Base-by-base conservation (phyloP, 2,329 filamentous ascomycete genomes). In the Nothophoma quercina region DNA sequence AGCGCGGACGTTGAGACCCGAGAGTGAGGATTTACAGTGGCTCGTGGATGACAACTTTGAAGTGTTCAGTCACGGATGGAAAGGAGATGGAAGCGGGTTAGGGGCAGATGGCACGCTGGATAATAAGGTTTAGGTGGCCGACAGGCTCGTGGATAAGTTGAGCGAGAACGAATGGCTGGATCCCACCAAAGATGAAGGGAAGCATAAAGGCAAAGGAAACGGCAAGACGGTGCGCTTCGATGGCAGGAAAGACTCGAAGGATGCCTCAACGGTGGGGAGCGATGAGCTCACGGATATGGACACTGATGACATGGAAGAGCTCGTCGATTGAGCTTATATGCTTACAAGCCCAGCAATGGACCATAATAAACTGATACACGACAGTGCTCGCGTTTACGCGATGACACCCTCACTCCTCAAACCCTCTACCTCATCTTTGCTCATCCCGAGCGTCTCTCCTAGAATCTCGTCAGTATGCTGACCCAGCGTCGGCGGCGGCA, bases 401-500 rank as follows among this genome's bases (percentile, higher is more conserved):
- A 75, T 62, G 9, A 75, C 70, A 6, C 72, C 72, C 36, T 72
- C 69, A 8, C 51, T 62, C 13, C 70, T 62, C 30, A 75, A 53
- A n/a, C 52, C 50, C 10, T 65, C 62, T 15, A 75, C 66, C 7
- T 73, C 72, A 15, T 55, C 51, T 29, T 65, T 59, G 30, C 55
- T 69, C 65, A 74, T 68, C 0, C 69, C 67, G 13, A 75, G 46
- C 15, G 65, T 62, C 9, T 63, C 63, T 7, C 59, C 58, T 13
- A 75, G 57, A 13, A 75, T 68, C 35, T 75, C 72, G 34, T 75
- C 61, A 5, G 73, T 75, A 48, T 75, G 73, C 50, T 75, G 73
- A 8, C 73, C 95, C 26, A 99, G 77, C 7, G 88, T 89, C 1
- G 95, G 95, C 15, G 95, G 95, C 21, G 90, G 84, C 3, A 81